Base-by-base conservation (phyloP, 2,329 filamentous ascomycete species). In the Phialemonium atrogriseum region DNA sequence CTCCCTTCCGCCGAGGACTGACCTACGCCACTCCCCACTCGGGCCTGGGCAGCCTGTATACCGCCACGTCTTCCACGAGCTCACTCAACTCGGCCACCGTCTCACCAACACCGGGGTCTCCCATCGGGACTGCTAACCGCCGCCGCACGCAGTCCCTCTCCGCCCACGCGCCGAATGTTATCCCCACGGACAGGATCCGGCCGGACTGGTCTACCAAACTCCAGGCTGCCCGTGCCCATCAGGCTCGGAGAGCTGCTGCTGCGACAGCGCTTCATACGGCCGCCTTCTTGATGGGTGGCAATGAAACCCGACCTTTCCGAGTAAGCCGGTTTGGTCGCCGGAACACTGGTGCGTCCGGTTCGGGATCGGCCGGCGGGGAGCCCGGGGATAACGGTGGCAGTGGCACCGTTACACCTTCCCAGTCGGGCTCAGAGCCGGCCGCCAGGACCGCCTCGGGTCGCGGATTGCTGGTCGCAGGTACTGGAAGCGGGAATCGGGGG, bases 191-290 rank as follows among this genome's bases (percentile, higher is more conserved):
- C 52, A 80, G 77, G 34, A 80, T 98, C 32, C 81, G 91, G 11
- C 91, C 91, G 1, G 91, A 98, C 47, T 98, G 91, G 91, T 77
- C 85, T 1, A 80, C 82, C 36, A 98, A 96, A 54, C 66, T 98
- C 31, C 77, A 84, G 10, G 75, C 84, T 45, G 89, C 89, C 34
- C 77, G 87, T 33, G 80, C 85, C 5, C 86, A 95, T 52, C 81
- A 87, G 40, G 77, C 91, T 5, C 73, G 91, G 37, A 71, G 91
- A 42, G 85, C 91, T 15, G 91, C 91, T 1, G 91, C 91, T 0
- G 91, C 91, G 0, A 96, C 91, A 0, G 89, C 91, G 11, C 62
- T 96, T 4, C 91, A 98, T 46, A 94, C 91, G 17, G 91, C 91
- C 5, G 91, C 91, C 1, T 96, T 96, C 52, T 64, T 96, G 31